Evolutionary conservation across 306 rosid genomes (phyloP).

Genomic region (Vicia faba): DNA sequence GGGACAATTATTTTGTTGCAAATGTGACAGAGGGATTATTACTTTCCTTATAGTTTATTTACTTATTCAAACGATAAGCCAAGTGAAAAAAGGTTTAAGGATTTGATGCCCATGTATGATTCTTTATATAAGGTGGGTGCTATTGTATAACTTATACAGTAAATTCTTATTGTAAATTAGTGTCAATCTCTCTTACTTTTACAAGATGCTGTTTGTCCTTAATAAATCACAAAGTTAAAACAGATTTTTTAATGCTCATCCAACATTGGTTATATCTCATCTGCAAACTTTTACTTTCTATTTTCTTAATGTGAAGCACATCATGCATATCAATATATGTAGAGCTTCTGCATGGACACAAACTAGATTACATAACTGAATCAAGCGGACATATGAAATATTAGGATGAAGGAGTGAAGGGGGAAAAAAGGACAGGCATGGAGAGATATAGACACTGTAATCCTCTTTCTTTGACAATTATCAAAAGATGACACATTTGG

Average conservation of each 20-base stretch:
- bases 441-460: slow-evolving; percentile 17
- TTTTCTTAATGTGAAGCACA: slow-evolving; percentile 9
- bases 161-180: slow-evolving; percentile 31
- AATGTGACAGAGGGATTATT: slow-evolving; percentile 1
- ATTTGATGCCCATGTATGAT: background rate
- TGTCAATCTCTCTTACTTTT: slow-evolving; percentile 2
- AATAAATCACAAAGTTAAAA: slow-evolving; percentile 20
- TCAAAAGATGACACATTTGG: slow-evolving; percentile 11
- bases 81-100: slow-evolving; percentile 14
- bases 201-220: slow-evolving; percentile 15
- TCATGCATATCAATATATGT: slow-evolving; percentile 14
- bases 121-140: slow-evolving; percentile 5
- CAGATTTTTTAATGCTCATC: slow-evolving; percentile 5
- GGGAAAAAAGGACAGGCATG: background rate
- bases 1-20: background rate
- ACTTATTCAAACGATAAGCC: slow-evolving; percentile 2
- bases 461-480: slow-evolving; percentile 7
- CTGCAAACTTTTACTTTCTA: slow-evolving; percentile 15
- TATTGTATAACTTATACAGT: background rate
- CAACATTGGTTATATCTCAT: background rate
- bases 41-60: background rate
- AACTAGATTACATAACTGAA: slow-evolving; percentile 21
- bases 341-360: slow-evolving; percentile 15
- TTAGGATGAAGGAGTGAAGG: slow-evolving; percentile 18
- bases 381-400: slow-evolving; percentile 24